These are phyloP conservation scores for Clitopilus hobsonii DNA, from an alignment of 768 basidiomycete species.

Conservation along the genomic window DNA sequence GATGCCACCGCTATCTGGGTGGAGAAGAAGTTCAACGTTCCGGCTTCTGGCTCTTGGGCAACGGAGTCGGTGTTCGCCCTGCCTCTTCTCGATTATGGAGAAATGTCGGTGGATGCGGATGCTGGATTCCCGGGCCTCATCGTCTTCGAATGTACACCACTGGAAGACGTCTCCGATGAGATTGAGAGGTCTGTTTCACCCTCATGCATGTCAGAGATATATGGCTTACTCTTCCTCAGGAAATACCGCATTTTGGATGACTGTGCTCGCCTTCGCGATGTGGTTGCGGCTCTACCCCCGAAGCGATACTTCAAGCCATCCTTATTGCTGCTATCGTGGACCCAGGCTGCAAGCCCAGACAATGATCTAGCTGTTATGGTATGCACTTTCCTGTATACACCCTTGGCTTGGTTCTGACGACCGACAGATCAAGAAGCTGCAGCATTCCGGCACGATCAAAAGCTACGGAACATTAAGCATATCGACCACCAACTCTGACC, in stretches of 20 bases:
- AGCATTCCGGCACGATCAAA: slow-evolving; percentile 35
- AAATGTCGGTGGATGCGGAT: slow-evolving; percentile 4
- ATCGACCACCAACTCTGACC: slow-evolving; percentile 45
- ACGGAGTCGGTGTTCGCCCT: slow-evolving; percentile 60
- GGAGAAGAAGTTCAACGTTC: slow-evolving; percentile 70
- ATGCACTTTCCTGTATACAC: slow-evolving; percentile 9
- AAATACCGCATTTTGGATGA: slow-evolving; percentile 73
- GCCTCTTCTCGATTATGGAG: slow-evolving; percentile 31
- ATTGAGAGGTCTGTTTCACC: slow-evolving; percentile 51
- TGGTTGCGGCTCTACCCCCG: slow-evolving; percentile 48
- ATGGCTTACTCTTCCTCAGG: slow-evolving; percentile 24
- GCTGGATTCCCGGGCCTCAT: slow-evolving; percentile 55
- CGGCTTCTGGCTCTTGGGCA: slow-evolving; percentile 57
- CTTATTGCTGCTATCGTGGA: slow-evolving; percentile 59
- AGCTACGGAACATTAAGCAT: slow-evolving; percentile 43
- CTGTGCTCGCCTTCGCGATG: slow-evolving; percentile 63
- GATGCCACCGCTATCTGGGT: slow-evolving; percentile 81
- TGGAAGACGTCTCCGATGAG: slow-evolving; percentile 58
- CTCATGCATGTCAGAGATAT: neutral
- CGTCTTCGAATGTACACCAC: slow-evolving; percentile 71
- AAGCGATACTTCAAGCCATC: slow-evolving; percentile 60
- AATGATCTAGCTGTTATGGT: slow-evolving; percentile 64
- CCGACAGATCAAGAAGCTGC: slow-evolving; percentile 46
- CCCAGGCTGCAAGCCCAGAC: slow-evolving; percentile 32
- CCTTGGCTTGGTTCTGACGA: neutral